phyloP scores from a whole-genome alignment of 345 rosid genomes.

The Cardamine resedifolia region DNA sequence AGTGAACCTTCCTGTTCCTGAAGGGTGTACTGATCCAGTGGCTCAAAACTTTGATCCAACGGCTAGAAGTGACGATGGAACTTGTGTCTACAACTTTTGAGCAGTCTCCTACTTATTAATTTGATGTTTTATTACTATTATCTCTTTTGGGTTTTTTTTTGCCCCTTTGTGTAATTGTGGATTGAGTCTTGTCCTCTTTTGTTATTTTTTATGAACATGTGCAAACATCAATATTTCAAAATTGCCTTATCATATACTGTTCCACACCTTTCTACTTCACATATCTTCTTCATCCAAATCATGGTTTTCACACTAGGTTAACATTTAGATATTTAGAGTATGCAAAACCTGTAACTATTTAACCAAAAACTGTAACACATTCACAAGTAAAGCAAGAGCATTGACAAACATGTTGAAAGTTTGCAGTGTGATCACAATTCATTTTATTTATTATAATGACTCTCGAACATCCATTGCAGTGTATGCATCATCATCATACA shows the following conservation, averaged over 20 bases:
- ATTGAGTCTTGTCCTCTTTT: slow-evolving; percentile 24
- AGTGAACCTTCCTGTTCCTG: slow-evolving; percentile 66
- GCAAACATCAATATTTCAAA: slow-evolving; percentile 27
- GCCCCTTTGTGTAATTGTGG: slow-evolving; percentile 30
- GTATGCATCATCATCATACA: slow-evolving; percentile 2
- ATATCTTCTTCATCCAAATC: background rate
- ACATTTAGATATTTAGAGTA: background rate
- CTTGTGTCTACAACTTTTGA: slow-evolving; percentile 54
- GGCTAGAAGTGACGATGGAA: slow-evolving; percentile 95
- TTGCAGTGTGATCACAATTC: background rate
- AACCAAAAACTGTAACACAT: background rate
- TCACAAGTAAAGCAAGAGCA: background rate
- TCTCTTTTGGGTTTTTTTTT: background rate
- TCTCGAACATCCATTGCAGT: background rate
- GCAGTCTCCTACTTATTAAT: slow-evolving; percentile 21
- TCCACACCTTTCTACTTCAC: background rate
- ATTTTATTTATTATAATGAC: background rate
- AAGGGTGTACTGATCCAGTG: slow-evolving; percentile 75
- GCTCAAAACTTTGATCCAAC: slow-evolving; percentile 86
- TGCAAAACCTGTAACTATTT: background rate
- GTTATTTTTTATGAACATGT: slow-evolving; percentile 27
- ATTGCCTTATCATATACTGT: slow-evolving; percentile 29
- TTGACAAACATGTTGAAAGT: background rate
- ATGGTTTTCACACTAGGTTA: background rate
- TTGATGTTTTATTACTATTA: slow-evolving; percentile 15